Conservation (phyloP, 306 rosid genomes). For the Phaseolus lunatus region DNA sequence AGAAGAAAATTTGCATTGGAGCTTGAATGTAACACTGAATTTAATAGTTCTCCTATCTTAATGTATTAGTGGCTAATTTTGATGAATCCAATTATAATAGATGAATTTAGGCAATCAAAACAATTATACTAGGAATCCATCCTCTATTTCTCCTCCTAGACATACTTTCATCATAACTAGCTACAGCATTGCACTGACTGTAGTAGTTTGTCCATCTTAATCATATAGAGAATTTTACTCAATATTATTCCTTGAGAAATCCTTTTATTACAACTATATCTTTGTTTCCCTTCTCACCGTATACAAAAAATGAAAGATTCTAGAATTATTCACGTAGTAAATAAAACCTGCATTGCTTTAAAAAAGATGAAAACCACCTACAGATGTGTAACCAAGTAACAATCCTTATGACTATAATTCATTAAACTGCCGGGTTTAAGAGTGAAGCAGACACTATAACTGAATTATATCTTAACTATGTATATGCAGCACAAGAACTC, state of each 20-base stretch:
- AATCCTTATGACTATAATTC: neutral
- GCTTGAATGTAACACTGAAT: neutral
- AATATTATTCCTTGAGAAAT: conserved; percentile 4
- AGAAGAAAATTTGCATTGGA: neutral
- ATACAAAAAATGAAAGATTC: neutral
- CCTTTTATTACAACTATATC: neutral
- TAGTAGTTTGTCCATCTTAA: conserved; percentile 11
- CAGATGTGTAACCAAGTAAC: conserved; percentile 6
- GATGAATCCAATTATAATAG: conserved; percentile 5
- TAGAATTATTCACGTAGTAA: neutral
- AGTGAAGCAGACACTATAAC: neutral
- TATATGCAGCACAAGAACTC: conserved; percentile 4
- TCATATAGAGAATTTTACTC: neutral
- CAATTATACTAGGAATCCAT: neutral
- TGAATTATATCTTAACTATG: conserved; percentile 25
- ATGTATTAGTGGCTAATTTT: neutral
- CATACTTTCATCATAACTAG: neutral
- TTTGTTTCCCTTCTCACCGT: neutral
- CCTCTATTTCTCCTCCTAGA: neutral
- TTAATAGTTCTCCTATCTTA: neutral
- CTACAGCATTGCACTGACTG: neutral
- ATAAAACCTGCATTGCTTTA: neutral
- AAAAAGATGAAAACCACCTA: too few species aligned
- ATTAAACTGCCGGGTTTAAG: neutral
- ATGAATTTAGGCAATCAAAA: neutral